Percentiles rank a stretch among this genome's conserved stretches.
These are phyloP conservation scores for Aspergillus tubingensis DNA, from an alignment of 2,329 filamentous ascomycete species.

Conservation along the genomic window DNA sequence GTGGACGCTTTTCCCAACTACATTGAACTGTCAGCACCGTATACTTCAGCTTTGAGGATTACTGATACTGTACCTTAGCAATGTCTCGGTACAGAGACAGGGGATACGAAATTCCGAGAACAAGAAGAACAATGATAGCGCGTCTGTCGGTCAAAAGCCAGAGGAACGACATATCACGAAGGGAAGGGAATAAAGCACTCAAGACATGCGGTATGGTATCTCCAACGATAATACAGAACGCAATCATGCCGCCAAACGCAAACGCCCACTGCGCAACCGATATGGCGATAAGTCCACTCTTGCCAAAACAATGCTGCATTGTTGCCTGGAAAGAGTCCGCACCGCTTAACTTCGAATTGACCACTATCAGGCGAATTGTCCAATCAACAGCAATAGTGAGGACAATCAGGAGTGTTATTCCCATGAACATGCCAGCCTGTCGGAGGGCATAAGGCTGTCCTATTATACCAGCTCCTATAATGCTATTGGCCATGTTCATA, in stretches of 20 bases:
- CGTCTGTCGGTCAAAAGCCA: conserved; percentile 79
- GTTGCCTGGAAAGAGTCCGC: conserved; percentile 94
- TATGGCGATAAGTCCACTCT: conserved; percentile 83
- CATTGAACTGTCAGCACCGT: conserved; percentile 32
- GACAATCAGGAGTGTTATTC: conserved; percentile 72
- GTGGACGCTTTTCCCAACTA: conserved; percentile 95
- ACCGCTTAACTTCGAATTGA: conserved; percentile 95
- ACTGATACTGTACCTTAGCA: conserved; percentile 69
- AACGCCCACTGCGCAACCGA: conserved; percentile 94
- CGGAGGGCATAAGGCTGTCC: conserved; percentile 94
- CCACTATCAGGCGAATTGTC: conserved; percentile 95
- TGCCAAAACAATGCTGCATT: conserved; percentile 92
- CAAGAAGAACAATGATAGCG: conserved; percentile 84
- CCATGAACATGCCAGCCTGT: conserved; percentile 83
- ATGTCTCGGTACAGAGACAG: conserved; percentile 95
- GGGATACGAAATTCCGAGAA: conserved; percentile 83
- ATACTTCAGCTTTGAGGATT: not conserved
- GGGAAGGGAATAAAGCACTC: conserved; percentile 74
- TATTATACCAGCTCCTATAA: conserved; percentile 76
- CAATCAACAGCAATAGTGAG: conserved; percentile 90
- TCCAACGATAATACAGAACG: conserved; percentile 95
- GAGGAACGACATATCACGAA: conserved; percentile 72
- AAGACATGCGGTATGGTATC: conserved; percentile 94
- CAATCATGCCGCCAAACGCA: conserved; percentile 98
- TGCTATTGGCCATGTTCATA: conserved; percentile 99